A percentile compares a stretch with the other conserved stretches of the same genome.
These are phyloP conservation scores for Pyrenochaeta sp. DNA, from an alignment of 2,329 filamentous ascomycete genomes.

Conservation along the genomic window DNA sequence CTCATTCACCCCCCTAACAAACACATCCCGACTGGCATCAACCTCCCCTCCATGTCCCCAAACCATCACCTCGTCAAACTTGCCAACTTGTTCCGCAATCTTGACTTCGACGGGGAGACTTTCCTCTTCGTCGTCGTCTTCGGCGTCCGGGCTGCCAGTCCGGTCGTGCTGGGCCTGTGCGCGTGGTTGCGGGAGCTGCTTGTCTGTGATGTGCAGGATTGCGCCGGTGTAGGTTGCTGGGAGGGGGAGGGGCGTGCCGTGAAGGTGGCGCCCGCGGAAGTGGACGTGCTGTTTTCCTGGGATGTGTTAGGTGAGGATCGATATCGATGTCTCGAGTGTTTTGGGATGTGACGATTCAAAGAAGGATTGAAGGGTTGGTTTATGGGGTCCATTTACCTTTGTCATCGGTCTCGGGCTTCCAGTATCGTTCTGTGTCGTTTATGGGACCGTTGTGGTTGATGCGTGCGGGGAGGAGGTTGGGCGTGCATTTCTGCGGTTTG, in stretches of 20 bases:
- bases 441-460: slow-evolving; percentile 80
- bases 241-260: slow-evolving; percentile 70
- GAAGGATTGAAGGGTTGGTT: not conserved
- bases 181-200: slow-evolving; percentile 20
- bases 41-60: slow-evolving; percentile 81
- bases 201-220: slow-evolving; percentile 39
- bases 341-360: not conserved
- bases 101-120: slow-evolving; percentile 35
- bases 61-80: slow-evolving; percentile 78
- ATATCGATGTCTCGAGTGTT: not conserved
- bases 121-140: slow-evolving; percentile 26
- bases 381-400: slow-evolving; percentile 39
- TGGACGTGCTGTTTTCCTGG: slow-evolving; percentile 32
- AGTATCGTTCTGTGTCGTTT: slow-evolving; percentile 70
- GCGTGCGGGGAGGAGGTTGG: slow-evolving; percentile 80
- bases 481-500: slow-evolving; percentile 55
- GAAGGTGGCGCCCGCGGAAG: slow-evolving; percentile 76
- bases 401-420: slow-evolving; percentile 65
- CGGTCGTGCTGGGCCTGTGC: not conserved
- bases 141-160: slow-evolving; percentile 16
- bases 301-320: not conserved
- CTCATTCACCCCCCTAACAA: slow-evolving; percentile 77
- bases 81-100: slow-evolving; percentile 67
- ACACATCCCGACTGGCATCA: slow-evolving; percentile 70
- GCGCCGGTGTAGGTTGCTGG: slow-evolving; percentile 73